A percentile compares a stretch with the other conserved stretches of the same genome.
These are phyloP conservation scores for Sisymbrium altissimum DNA, from an alignment of 345 rosid genomes.

Conservation along the genomic window DNA sequence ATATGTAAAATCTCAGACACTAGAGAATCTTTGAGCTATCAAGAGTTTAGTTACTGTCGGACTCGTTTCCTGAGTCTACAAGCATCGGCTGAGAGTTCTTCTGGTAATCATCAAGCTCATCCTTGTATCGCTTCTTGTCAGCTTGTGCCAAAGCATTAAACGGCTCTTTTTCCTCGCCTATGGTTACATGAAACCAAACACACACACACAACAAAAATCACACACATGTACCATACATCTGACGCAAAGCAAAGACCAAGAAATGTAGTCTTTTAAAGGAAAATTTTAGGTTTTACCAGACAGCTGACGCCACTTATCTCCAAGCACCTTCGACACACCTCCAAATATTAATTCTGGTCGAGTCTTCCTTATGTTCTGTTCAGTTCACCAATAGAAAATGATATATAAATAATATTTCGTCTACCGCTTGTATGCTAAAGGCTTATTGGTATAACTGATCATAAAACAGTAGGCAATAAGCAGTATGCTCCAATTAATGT, in stretches of 20 bases:
- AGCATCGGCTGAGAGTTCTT: constrained; percentile 66
- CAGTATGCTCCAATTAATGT: too few relatives aligned
- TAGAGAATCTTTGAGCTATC: neutral
- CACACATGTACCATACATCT: too few relatives aligned
- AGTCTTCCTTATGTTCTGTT: constrained; percentile 68
- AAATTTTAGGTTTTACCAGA: constrained; percentile 39
- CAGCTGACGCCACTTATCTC: constrained; percentile 83
- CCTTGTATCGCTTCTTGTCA: constrained; percentile 75
- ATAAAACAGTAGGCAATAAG: too few relatives aligned
- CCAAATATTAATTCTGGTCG: constrained; percentile 73
- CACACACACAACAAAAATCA: neutral
- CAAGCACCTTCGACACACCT: constrained; percentile 59
- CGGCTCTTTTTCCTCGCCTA: constrained; percentile 84
- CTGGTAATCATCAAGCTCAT: constrained; percentile 64
- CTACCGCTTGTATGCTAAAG: too few relatives aligned
- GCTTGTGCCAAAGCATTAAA: constrained; percentile 67
- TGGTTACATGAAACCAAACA: neutral
- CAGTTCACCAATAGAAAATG: constrained; percentile 7
- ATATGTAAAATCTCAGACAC: neutral
- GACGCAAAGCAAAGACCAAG: too few relatives aligned
- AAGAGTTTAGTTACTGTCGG: constrained; percentile 28
- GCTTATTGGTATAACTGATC: too few relatives aligned
- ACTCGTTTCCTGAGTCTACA: constrained; percentile 55
- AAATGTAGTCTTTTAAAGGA: neutral
- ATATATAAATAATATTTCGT: neutral